Conservation (phyloP, 2,329 filamentous ascomycete genomes). For the Pseudocercospora vitis region DNA sequence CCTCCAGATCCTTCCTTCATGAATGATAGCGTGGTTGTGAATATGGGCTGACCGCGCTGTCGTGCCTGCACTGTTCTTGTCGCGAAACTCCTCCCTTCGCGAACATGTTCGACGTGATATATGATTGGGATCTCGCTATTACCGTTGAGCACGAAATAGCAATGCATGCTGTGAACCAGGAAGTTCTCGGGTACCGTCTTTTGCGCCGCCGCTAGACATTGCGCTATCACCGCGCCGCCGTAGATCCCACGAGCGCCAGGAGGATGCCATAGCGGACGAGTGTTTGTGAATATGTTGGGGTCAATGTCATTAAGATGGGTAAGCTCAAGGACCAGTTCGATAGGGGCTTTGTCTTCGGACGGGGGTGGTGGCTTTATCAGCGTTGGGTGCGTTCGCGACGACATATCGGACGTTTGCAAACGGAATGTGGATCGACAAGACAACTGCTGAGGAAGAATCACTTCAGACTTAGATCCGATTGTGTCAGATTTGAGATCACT, state of each 20-base stretch:
- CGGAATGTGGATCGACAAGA: too few relatives aligned
- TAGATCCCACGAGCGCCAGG: slow-evolving; percentile 90
- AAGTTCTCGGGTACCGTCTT: slow-evolving; percentile 80
- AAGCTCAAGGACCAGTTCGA: slow-evolving; percentile 87
- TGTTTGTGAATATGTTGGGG: slow-evolving; percentile 91
- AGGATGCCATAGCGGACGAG: slow-evolving; percentile 86
- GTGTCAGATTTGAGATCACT: not conserved
- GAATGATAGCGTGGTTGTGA: slow-evolving; percentile 93
- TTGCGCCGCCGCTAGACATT: slow-evolving; percentile 84
- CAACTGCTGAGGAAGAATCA: not conserved
- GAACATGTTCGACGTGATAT: slow-evolving; percentile 92
- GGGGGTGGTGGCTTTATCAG: slow-evolving; percentile 73
- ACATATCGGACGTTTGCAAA: slow-evolving; percentile 15
- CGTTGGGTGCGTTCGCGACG: slow-evolving; percentile 32
- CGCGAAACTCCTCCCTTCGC: slow-evolving; percentile 84
- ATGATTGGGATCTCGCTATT: slow-evolving; percentile 81
- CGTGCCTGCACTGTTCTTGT: slow-evolving; percentile 95
- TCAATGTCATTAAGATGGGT: slow-evolving; percentile 75
- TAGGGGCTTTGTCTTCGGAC: slow-evolving; percentile 70
- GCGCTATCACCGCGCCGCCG: slow-evolving; percentile 89
- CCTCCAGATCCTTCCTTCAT: slow-evolving; percentile 64
- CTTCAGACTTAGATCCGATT: too few relatives aligned
- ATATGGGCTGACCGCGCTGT: slow-evolving; percentile 85
- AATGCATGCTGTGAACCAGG: slow-evolving; percentile 93
- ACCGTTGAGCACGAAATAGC: slow-evolving; percentile 95